These are phyloP conservation scores for Ophiostoma novo-ulmi DNA, from an alignment of 2,329 filamentous ascomycete genomes.

Conservation along the genomic window DNA sequence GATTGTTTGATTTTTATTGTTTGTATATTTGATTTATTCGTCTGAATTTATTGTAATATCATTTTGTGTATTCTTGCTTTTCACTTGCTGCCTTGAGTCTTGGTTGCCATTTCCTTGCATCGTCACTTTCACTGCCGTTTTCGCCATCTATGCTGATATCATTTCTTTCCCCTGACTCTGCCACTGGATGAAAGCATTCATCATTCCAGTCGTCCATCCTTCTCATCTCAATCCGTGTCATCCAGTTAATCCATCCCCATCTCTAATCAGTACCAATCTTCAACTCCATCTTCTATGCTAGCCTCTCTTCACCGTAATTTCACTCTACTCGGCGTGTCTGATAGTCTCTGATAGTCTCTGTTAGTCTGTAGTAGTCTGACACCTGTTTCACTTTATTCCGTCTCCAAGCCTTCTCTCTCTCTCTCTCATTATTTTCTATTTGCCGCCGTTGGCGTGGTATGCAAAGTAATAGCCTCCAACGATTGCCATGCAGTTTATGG, in stretches of 20 bases:
- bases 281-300: not conserved
- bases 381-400: not conserved
- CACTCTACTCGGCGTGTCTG: not conserved
- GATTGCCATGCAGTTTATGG: no score
- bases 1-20: not conserved
- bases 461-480: not conserved
- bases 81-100: not conserved
- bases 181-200: not conserved
- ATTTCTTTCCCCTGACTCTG: not conserved
- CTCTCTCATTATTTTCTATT: not conserved
- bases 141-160: no score
- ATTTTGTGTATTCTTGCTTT: not conserved
- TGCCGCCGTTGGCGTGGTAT: not conserved
- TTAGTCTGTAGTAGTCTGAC: not conserved
- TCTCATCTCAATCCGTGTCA: not conserved
- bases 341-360: not conserved
- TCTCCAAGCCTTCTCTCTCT: not conserved
- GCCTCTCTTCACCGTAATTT: constrained; percentile 7
- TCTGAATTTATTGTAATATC: not conserved
- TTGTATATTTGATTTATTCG: not conserved
- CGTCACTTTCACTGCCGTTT: not conserved
- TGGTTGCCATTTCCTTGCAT: not conserved
- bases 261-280: not conserved
- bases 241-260: not conserved
- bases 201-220: not conserved